A percentile compares a stretch with the other conserved stretches of the same genome.
phyloP scores from a whole-genome alignment of 306 rosid genomes.

The Malus sylvestris region DNA sequence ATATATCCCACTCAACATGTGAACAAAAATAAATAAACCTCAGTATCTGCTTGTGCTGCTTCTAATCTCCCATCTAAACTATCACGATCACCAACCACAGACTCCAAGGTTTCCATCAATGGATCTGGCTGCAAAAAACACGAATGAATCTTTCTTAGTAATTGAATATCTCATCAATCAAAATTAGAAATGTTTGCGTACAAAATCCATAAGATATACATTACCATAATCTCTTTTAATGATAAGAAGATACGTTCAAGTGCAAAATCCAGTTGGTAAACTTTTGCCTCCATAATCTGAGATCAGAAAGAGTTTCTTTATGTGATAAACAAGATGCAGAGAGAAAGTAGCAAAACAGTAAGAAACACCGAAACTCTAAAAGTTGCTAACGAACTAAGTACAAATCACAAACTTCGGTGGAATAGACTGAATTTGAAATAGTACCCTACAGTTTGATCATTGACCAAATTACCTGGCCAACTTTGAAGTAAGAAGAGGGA shows the following conservation, averaged over 20 bases:
- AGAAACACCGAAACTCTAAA: background rate
- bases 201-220: background rate
- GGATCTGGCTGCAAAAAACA: constrained; percentile 83
- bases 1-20: background rate
- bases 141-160: background rate
- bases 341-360: background rate
- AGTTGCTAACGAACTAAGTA: too few relatives aligned
- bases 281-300: constrained; percentile 90
- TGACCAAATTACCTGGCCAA: constrained; percentile 71
- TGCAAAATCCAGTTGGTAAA: constrained; percentile 64
- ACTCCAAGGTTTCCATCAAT: constrained; percentile 61
- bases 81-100: constrained; percentile 60
- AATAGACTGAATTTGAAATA: background rate
- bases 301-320: constrained; percentile 17
- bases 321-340: constrained; percentile 9
- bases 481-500: constrained; percentile 66
- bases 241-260: constrained; percentile 78
- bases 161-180: background rate
- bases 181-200: background rate
- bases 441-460: background rate
- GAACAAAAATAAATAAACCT: constrained; percentile 41
- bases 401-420: background rate
- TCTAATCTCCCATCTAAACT: constrained; percentile 61
- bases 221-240: constrained; percentile 73
- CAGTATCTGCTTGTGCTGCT: constrained; percentile 50